These are phyloP conservation scores for Termitomyces heimii DNA, from an alignment of 768 basidiomycete species.

Conservation along the genomic window DNA sequence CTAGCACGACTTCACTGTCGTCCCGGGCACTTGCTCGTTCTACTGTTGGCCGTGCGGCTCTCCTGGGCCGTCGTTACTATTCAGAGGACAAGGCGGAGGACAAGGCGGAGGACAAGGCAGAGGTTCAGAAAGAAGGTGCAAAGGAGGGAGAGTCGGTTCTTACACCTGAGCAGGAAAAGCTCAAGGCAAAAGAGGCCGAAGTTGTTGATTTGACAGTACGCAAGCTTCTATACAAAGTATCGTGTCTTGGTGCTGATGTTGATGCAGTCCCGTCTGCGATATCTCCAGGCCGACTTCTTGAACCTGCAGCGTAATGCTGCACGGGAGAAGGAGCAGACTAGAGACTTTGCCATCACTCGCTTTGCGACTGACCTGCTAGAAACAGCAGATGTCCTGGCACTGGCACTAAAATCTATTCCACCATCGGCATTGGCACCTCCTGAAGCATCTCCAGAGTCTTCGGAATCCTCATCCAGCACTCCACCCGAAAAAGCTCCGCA, in stretches of 20 bases:
- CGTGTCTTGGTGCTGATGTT: constrained; percentile 2
- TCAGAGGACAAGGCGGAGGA: constrained; percentile 45
- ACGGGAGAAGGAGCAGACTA: constrained; percentile 87
- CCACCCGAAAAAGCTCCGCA: constrained; percentile 46
- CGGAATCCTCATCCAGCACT: constrained; percentile 16
- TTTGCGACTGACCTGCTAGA: constrained; percentile 90
- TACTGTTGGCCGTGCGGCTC: constrained; percentile 21
- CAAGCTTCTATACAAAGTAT: constrained; percentile 1
- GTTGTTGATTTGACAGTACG: constrained; percentile 81
- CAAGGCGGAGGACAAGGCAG: constrained; percentile 16
- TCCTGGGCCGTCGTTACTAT: constrained; percentile 41
- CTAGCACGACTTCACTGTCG: constrained; percentile 55
- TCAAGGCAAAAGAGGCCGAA: constrained; percentile 78
- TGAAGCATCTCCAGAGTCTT: constrained; percentile 22
- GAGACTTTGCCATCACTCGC: constrained; percentile 87
- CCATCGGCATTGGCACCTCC: constrained; percentile 31
- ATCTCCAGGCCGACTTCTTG: constrained; percentile 91
- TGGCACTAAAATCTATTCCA: constrained; percentile 81
- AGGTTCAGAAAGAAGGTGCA: constrained; percentile 13
- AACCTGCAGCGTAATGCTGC: constrained; percentile 91
- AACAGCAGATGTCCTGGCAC: constrained; percentile 82
- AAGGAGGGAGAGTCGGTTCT: constrained; percentile 18
- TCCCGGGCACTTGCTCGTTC: constrained; percentile 39
- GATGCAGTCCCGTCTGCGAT: constrained; percentile 76
- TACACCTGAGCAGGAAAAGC: constrained; percentile 35